These are phyloP conservation scores for Medicago arabica DNA, from an alignment of 306 rosid genomes.

Conservation along the genomic window DNA sequence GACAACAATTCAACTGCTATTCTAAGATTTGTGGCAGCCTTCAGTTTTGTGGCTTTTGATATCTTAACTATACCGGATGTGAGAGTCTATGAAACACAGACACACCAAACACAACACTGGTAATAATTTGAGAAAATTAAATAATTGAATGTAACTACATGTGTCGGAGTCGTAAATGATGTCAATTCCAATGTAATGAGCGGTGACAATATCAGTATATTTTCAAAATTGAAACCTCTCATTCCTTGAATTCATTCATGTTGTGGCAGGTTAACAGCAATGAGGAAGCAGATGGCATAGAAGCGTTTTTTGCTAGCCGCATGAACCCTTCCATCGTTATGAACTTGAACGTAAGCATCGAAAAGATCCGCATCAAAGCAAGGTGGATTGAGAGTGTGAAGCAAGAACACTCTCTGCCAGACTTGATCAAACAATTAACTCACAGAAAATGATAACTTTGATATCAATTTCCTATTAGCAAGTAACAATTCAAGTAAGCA, in stretches of 20 bases:
- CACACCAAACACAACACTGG: neutral
- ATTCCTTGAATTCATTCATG: conserved; percentile 36
- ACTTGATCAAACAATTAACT: conserved; percentile 48
- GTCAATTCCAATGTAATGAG: conserved; percentile 18
- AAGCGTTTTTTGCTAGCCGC: conserved; percentile 52
- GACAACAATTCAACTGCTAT: no score
- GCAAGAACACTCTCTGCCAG: conserved; percentile 53
- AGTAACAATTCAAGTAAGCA: neutral
- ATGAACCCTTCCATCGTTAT: conserved; percentile 49
- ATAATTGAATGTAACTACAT: neutral
- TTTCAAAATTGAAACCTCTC: conserved; percentile 16
- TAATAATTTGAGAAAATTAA: neutral
- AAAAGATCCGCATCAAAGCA: conserved; percentile 59
- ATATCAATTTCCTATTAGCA: conserved; percentile 22
- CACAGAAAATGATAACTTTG: conserved; percentile 33
- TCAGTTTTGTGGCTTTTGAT: no score
- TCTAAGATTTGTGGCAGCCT: no score
- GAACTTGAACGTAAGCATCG: conserved; percentile 61
- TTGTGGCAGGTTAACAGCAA: conserved; percentile 58
- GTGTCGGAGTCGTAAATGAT: neutral
- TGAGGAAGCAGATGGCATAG: conserved; percentile 61
- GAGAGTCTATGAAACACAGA: neutral
- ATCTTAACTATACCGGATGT: neutral
- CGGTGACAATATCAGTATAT: neutral
- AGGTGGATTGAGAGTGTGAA: conserved; percentile 61